Conservation (phyloP, 371 early-diverging fungal genomes). For the Funneliformis caledonium region DNA sequence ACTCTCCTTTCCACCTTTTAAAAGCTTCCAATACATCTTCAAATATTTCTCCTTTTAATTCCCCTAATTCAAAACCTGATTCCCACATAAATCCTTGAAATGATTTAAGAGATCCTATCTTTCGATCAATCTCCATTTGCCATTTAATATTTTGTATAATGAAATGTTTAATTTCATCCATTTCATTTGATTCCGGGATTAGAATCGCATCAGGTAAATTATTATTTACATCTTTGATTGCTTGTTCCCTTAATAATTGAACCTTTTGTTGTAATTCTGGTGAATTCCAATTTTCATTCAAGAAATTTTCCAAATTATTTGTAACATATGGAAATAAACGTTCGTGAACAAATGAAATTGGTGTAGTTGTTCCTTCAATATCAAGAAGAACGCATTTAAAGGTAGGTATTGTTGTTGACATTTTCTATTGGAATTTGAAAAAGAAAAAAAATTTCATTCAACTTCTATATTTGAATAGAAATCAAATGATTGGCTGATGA, state of each 20-base stretch:
- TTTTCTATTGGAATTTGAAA: not conserved
- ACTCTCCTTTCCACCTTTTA: conserved; percentile 62
- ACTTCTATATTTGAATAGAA: no score
- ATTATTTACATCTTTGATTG: conserved; percentile 60
- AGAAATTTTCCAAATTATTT: conserved; percentile 62
- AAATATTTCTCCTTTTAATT: conserved; percentile 79
- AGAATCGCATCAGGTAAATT: conserved; percentile 53
- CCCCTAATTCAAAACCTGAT: conserved; percentile 79
- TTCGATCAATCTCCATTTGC: conserved; percentile 87
- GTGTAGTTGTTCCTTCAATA: conserved; percentile 97
- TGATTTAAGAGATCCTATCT: conserved; percentile 86
- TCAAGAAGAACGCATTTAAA: conserved; percentile 72
- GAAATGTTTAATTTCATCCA: conserved; percentile 57
- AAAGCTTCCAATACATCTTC: conserved; percentile 84
- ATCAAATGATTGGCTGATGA: no score
- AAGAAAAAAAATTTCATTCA: no score
- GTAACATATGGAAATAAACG: conserved; percentile 86
- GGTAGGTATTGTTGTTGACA: not conserved
- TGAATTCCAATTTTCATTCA: conserved; percentile 69
- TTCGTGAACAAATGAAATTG: conserved; percentile 94
- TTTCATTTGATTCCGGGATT: conserved; percentile 51
- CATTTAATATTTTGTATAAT: conserved; percentile 72
- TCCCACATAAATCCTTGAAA: conserved; percentile 97
- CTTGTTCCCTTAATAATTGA: conserved; percentile 72
- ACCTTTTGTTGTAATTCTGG: conserved; percentile 64